These are phyloP conservation scores for Lindgomyces ingoldianus DNA, from an alignment of 495 filamentous ascomycete genomes.

Conservation along the genomic window DNA sequence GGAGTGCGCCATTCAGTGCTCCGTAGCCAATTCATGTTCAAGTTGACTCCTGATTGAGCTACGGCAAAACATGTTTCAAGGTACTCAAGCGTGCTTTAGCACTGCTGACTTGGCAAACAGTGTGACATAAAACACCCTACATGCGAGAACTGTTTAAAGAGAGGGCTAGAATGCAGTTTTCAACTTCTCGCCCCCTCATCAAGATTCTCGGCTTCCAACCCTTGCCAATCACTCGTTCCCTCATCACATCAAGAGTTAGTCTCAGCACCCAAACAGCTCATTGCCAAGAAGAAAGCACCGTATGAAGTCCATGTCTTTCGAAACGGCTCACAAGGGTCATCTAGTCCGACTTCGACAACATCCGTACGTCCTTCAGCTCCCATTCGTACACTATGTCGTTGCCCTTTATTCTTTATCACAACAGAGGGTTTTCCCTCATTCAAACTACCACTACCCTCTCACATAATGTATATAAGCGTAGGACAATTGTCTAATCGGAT, in stretches of 20 bases:
- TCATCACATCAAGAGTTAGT: not conserved
- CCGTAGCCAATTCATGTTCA: too few species aligned
- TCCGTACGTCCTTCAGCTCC: too few species aligned
- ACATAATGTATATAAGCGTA: too few species aligned
- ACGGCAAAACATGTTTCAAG: not conserved
- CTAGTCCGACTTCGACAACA: too few species aligned
- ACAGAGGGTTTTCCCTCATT: too few species aligned
- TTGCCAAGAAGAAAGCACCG: not conserved
- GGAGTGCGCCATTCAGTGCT: too few species aligned
- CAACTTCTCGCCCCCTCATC: slow-evolving; percentile 10
- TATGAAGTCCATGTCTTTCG: not conserved
- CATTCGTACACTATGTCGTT: too few species aligned
- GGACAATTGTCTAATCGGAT: not conserved
- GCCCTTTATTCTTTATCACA: too few species aligned
- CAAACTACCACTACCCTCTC: too few species aligned
- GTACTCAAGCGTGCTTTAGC: not conserved
- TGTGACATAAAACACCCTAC: slow-evolving; percentile 18
- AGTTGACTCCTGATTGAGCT: not conserved
- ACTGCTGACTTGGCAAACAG: slow-evolving; percentile 6
- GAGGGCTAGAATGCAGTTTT: slow-evolving; percentile 20
- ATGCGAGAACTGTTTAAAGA: slow-evolving; percentile 23
- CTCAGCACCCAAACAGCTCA: not conserved
- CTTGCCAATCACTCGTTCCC: not conserved
- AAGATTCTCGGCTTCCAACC: not conserved
- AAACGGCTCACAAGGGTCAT: not conserved